Percentiles rank a stretch among this genome's conserved stretches.
Evolutionary conservation across 495 filamentous ascomycete genomes (phyloP).

Genomic region (Podospora australis): DNA sequence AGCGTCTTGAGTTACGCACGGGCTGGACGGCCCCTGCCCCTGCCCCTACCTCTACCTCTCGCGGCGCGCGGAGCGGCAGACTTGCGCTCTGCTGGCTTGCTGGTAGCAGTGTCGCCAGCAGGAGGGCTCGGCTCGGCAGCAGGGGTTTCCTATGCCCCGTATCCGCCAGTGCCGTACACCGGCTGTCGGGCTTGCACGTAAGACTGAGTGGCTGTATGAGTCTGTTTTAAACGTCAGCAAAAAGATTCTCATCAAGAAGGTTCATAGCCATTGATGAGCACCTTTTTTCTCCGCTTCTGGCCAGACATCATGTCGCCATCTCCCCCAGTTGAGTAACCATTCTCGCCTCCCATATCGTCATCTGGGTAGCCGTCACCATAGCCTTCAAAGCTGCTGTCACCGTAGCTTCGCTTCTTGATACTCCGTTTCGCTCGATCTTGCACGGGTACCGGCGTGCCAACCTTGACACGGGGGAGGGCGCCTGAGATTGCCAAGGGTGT

Average conservation of each 20-base stretch:
- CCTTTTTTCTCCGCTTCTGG: slow-evolving; percentile 53
- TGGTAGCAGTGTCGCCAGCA: neutral
- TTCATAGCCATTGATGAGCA: slow-evolving; percentile 29
- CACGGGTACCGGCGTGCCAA: slow-evolving; percentile 16
- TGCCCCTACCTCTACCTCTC: neutral
- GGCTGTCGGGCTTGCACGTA: slow-evolving; percentile 28
- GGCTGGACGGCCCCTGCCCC: slow-evolving; percentile 4
- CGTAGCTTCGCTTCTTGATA: slow-evolving; percentile 47
- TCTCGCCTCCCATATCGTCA: slow-evolving; percentile 39
- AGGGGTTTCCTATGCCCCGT: slow-evolving; percentile 22
- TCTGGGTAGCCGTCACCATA: slow-evolving; percentile 50
- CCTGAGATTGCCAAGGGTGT: slow-evolving; percentile 30
- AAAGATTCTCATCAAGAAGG: slow-evolving; percentile 20
- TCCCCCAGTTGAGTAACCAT: slow-evolving; percentile 47
- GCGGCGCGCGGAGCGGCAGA: neutral
- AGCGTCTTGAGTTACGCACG: slow-evolving; percentile 3
- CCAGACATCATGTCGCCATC: slow-evolving; percentile 42
- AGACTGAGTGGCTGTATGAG: slow-evolving; percentile 22
- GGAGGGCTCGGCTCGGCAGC: slow-evolving; percentile 6
- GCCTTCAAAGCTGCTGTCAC: slow-evolving; percentile 51
- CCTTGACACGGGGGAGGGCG: slow-evolving; percentile 19
- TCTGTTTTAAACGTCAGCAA: slow-evolving; percentile 21
- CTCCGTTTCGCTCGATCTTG: slow-evolving; percentile 32
- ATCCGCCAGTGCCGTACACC: slow-evolving; percentile 36
- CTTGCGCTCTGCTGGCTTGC: slow-evolving; percentile 3